Evolutionary conservation across 495 filamentous ascomycete species (phyloP).

Genomic region (Penicillium lividum): DNA sequence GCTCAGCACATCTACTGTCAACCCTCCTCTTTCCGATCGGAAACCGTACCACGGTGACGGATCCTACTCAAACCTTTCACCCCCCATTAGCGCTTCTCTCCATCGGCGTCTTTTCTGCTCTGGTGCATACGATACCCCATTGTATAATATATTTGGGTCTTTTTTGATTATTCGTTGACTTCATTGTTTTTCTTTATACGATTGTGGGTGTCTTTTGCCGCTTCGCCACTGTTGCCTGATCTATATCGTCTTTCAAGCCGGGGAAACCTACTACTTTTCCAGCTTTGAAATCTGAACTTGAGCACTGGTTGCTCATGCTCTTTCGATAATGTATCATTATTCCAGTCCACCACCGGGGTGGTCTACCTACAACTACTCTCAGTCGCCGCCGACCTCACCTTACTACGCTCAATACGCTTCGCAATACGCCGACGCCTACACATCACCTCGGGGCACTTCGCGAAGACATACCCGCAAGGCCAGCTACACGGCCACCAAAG

Average conservation of each 20-base stretch:
- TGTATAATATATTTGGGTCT: constrained; percentile 51
- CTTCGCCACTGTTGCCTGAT: constrained; percentile 8
- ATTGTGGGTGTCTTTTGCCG: constrained; percentile 18
- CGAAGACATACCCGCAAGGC: constrained; percentile 50
- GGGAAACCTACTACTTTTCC: constrained; percentile 7
- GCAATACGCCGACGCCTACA: constrained; percentile 41
- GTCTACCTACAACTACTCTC: constrained; percentile 51
- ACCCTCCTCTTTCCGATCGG: constrained; percentile 47
- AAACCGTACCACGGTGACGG: constrained; percentile 51
- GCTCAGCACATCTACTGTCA: constrained; percentile 40
- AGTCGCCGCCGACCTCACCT: constrained; percentile 53
- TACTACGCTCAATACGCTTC: constrained; percentile 51
- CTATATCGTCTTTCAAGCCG: neutral
- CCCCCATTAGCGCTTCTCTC: constrained; percentile 10
- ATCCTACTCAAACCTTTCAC: constrained; percentile 28
- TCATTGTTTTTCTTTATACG: constrained; percentile 21
- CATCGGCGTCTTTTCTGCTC: constrained; percentile 42
- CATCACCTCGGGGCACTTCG: constrained; percentile 40
- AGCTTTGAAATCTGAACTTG: constrained; percentile 6
- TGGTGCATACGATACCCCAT: constrained; percentile 50
- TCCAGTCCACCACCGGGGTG: constrained; percentile 50
- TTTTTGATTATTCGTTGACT: constrained; percentile 30
- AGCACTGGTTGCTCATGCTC: constrained; percentile 32
- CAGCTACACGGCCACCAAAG: constrained; percentile 46
- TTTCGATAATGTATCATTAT: constrained; percentile 56